phyloP scores from a whole-genome alignment of 495 filamentous ascomycete genomes.

The Penicillium malachiteum region DNA sequence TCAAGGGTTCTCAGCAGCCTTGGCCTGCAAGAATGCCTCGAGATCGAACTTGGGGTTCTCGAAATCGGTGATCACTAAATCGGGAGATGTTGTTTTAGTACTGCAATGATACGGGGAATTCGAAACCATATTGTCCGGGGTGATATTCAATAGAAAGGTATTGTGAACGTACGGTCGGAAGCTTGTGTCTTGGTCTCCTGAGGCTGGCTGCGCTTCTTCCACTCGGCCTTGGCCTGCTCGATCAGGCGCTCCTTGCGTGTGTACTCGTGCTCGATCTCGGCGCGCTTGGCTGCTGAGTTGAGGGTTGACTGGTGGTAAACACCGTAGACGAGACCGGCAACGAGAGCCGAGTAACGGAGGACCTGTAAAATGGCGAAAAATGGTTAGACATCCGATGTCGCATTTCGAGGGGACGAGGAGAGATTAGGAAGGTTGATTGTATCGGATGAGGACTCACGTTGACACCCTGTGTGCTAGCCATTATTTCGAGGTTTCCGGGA shows the following conservation, averaged over 20 bases:
- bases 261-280: slow-evolving; percentile 72
- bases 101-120: slow-evolving; percentile 4
- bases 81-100: slow-evolving; percentile 20
- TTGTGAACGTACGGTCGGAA: slow-evolving; percentile 58
- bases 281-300: slow-evolving; percentile 61
- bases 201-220: slow-evolving; percentile 68
- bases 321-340: slow-evolving; percentile 86
- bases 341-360: slow-evolving; percentile 89
- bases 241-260: slow-evolving; percentile 85
- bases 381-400: slow-evolving; percentile 23
- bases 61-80: slow-evolving; percentile 77
- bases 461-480: slow-evolving; percentile 50
- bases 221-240: slow-evolving; percentile 86
- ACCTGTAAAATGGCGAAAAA: slow-evolving; percentile 58
- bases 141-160: not conserved
- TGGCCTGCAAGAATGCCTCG: slow-evolving; percentile 72
- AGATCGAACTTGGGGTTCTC: slow-evolving; percentile 86
- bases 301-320: slow-evolving; percentile 83
- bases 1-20: slow-evolving; percentile 57
- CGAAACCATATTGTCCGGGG: not conserved
- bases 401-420: slow-evolving; percentile 15
- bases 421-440: slow-evolving; percentile 10
- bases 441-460: slow-evolving; percentile 41
- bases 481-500: slow-evolving; percentile 34
- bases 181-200: slow-evolving; percentile 46